Evolutionary conservation across 345 rosid genomes (phyloP).

Genomic region (Ricinus communis): DNA sequence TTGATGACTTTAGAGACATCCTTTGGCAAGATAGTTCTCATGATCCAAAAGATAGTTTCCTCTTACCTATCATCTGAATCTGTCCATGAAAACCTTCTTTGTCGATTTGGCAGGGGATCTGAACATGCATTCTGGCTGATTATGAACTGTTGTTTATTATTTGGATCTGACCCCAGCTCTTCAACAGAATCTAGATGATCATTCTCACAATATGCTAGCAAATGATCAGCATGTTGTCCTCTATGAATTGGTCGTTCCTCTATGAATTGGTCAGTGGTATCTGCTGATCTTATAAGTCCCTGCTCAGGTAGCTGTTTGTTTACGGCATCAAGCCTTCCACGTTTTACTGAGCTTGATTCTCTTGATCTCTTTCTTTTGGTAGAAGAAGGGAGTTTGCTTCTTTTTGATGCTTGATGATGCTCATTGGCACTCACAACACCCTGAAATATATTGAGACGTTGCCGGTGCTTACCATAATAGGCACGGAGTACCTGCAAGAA

Average conservation of each 20-base stretch:
- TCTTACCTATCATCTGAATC: conserved; percentile 86
- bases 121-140: conserved; percentile 40
- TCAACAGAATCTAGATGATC: conserved; percentile 35
- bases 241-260: conserved; percentile 31
- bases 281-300: conserved; percentile 17
- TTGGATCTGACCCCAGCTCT: conserved; percentile 37
- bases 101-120: conserved; percentile 49
- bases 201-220: conserved; percentile 34
- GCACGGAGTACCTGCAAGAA: conserved; percentile 75
- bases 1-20: not conserved
- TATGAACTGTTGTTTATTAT: conserved; percentile 44
- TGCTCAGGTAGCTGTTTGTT: conserved; percentile 30
- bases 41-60: not conserved
- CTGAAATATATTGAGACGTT: conserved; percentile 42
- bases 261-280: conserved; percentile 23
- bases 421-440: conserved; percentile 32
- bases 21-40: conserved; percentile 7
- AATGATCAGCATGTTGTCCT: conserved; percentile 37
- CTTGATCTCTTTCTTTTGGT: conserved; percentile 57
- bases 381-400: conserved; percentile 31
- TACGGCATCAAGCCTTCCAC: conserved; percentile 35
- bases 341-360: conserved; percentile 34
- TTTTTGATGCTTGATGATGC: conserved; percentile 26
- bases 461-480: conserved; percentile 58
- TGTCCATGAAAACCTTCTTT: conserved; percentile 72